Base-by-base conservation (phyloP, 495 filamentous ascomycete species). In the Daldinia childiae region DNA sequence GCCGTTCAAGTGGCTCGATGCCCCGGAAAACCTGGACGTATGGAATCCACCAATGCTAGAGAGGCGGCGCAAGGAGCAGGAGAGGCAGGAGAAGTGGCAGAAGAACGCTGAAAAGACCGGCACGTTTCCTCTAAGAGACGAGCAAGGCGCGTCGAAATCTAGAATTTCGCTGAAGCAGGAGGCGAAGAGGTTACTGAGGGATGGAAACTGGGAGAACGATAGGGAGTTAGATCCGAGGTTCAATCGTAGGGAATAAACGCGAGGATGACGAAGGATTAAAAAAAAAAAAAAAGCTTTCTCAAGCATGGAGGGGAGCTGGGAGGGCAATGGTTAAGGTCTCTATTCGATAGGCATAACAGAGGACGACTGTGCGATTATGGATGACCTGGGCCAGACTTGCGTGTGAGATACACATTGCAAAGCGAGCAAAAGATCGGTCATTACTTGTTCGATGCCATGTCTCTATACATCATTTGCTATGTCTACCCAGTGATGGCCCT, bases 1-100 rank as follows among this genome's bases (percentile, higher is more conserved):
- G 84, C 92, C 93, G 39, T 97, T 98, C 85, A 87, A 90, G 64
- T 97, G 91, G 89, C 94, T 94, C 6, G 83, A 88, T 65, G 80
- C 79, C 73, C 89, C 89, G 19, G 79, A 84, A 71, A 85, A 91
- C 71, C 80, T 75, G 62, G 66, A 75, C 59, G 66, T 77, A 62
- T 81, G 63, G 71, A 72, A 69, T 39, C 43, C 68, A 34, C 62
- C 61, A 27, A 43, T 60, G 41, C 15, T 69, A 15, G 27, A 50
- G 32, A 57, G 71, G 66, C 65, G 87, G 83, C 83, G 88, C 66
- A 78, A 86, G 58, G 79, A 81, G 3, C 59, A 73, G 58, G 78
- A 79, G 63, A 79, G 71, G 71, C 79, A 85, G 39, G 73, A 81
- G 15, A 73, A 77, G 29, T 70, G 80, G 66, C 60, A 27, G n/a